phyloP scores from a whole-genome alignment of 352 stramenopile genomes.

The Globisporangium yorkense region DNA sequence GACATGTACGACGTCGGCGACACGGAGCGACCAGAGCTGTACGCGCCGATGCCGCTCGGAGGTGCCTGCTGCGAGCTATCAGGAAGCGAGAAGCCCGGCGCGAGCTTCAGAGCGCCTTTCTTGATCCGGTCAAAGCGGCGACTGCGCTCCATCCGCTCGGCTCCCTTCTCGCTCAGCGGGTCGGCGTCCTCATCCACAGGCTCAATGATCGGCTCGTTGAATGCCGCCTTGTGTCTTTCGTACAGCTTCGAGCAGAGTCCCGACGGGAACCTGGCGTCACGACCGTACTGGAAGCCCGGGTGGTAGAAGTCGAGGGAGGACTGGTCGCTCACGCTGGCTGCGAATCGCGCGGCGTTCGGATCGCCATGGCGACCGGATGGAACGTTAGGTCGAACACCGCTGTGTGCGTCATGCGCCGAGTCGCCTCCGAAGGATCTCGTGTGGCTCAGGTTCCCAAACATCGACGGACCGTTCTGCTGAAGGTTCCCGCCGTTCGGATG shows the following conservation, averaged over 20 bases:
- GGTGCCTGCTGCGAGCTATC: constrained; percentile 1
- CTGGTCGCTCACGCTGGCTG: not conserved
- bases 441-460: constrained; percentile 15
- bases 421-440: constrained; percentile 6
- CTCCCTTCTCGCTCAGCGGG: constrained; percentile 66
- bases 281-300: constrained; percentile 27
- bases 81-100: constrained; percentile 47
- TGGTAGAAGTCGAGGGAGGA: constrained; percentile 10
- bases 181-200: constrained; percentile 65
- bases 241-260: constrained; percentile 57
- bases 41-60: constrained; percentile 2
- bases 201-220: constrained; percentile 69
- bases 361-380: constrained; percentile 3
- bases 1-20: constrained; percentile 14
- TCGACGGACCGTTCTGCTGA: constrained; percentile 3
- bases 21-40: constrained; percentile 3
- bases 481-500: not conserved
- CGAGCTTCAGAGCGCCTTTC: constrained; percentile 44
- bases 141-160: constrained; percentile 55
- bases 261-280: constrained; percentile 46
- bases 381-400: not conserved
- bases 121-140: constrained; percentile 63
- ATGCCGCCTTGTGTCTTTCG: constrained; percentile 57
- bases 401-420: not conserved
- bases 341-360: not conserved